Conservation (phyloP, 129 eudicot species). For the Flaveria trinervia region DNA sequence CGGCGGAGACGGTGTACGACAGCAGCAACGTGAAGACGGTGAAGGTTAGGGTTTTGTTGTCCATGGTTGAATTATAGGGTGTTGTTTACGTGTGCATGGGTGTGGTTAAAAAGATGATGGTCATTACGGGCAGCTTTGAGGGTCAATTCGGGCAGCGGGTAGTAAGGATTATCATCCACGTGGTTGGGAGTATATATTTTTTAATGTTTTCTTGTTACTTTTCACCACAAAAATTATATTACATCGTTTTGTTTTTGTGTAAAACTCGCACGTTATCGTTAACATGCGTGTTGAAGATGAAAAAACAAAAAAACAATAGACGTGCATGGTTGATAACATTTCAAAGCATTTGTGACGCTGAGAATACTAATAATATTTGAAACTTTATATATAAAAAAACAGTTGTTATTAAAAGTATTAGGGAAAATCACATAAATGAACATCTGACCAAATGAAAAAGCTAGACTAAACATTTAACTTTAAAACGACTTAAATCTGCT, state of each 20-base stretch:
- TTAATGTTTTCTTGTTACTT: neutral
- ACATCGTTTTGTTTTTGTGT: neutral
- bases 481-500: too few species aligned
- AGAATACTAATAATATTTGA: too few species aligned
- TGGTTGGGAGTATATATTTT: conserved; percentile 2
- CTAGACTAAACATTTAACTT: too few species aligned
- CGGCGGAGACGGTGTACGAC: conserved; percentile 32
- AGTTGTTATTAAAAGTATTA: too few species aligned
- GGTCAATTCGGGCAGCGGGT: conserved; percentile 20
- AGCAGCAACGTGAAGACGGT: conserved; percentile 32
- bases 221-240: neutral
- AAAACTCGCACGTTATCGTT: neutral
- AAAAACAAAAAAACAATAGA: too few species aligned
- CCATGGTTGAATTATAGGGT: conserved; percentile 15
- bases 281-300: too few species aligned
- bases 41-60: conserved; percentile 28
- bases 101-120: conserved; percentile 31
- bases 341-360: too few species aligned
- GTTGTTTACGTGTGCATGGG: conserved; percentile 4
- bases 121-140: conserved; percentile 23
- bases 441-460: too few species aligned
- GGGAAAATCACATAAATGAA: too few species aligned
- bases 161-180: conserved; percentile 36
- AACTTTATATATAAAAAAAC: too few species aligned
- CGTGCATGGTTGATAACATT: too few species aligned